A percentile compares a stretch with the other conserved stretches of the same genome.
These are phyloP conservation scores for Aureobasidium sp. DNA, from an alignment of 2,329 filamentous ascomycete species.

Conservation along the genomic window DNA sequence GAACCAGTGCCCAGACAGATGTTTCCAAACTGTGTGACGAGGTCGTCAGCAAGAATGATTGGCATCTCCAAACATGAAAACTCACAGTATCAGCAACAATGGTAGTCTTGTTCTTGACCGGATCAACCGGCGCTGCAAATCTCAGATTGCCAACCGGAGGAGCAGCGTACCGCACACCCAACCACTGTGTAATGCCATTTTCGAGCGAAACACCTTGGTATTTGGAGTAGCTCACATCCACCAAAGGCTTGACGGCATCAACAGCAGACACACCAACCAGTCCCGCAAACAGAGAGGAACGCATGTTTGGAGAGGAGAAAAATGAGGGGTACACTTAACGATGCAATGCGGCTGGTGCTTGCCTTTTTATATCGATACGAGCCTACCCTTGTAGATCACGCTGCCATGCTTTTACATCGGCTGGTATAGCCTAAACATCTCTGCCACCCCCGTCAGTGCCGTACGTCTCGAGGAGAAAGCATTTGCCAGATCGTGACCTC, in stretches of 20 bases:
- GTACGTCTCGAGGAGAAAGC: not conserved
- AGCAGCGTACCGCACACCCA: conserved; percentile 68
- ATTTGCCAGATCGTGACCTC: not conserved
- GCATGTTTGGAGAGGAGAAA: not conserved
- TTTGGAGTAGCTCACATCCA: conserved; percentile 60
- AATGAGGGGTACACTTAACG: conserved; percentile 3
- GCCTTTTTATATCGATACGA: not conserved
- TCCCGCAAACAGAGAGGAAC: not conserved
- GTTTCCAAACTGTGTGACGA: conserved; percentile 25
- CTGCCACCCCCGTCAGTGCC: not conserved
- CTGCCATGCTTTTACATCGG: not conserved
- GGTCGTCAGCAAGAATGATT: not conserved
- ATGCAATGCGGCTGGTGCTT: not conserved
- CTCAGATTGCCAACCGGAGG: conserved; percentile 59
- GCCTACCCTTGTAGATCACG: not conserved
- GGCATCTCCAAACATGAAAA: not conserved
- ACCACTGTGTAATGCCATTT: conserved; percentile 61
- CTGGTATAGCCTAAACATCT: not conserved
- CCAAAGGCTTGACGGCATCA: conserved; percentile 34
- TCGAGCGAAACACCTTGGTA: conserved; percentile 52
- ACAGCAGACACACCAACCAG: conserved; percentile 2
- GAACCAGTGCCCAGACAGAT: conserved; percentile 30
- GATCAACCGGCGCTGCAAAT: conserved; percentile 62
- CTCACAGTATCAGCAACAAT: conserved; percentile 51
- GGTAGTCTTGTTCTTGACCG: conserved; percentile 38